These are phyloP conservation scores for Ceratocystis ficicola DNA, from an alignment of 2,329 filamentous ascomycete genomes.

Conservation along the genomic window DNA sequence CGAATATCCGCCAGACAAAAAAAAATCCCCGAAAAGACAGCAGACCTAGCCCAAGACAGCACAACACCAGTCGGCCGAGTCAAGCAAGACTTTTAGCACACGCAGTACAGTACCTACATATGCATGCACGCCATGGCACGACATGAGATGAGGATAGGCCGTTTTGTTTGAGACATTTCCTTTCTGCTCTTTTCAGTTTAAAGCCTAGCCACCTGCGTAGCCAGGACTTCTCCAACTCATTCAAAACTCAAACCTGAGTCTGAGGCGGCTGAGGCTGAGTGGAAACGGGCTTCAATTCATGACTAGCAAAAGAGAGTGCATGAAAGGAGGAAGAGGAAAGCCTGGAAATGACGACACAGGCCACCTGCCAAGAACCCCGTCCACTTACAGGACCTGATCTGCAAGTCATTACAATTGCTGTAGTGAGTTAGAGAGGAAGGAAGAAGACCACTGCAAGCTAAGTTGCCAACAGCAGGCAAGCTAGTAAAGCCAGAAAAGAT, in stretches of 20 bases:
- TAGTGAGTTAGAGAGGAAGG: neutral
- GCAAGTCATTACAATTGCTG: constrained; percentile 1
- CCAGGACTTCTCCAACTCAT: no score
- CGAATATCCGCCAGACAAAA: no score
- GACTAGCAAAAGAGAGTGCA: neutral
- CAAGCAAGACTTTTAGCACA: no score
- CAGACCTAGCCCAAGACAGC: no score
- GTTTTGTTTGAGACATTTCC: no score
- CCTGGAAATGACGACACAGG: neutral
- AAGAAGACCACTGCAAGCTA: neutral
- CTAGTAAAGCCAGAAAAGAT: neutral
- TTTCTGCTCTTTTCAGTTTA: no score
- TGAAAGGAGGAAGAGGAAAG: neutral
- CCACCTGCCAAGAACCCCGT: neutral
- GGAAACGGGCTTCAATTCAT: neutral
- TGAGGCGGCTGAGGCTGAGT: neutral
- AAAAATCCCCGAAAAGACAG: no score
- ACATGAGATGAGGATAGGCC: no score
- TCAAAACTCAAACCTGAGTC: neutral
- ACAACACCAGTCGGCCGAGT: no score
- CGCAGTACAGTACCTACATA: no score
- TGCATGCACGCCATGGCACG: no score
- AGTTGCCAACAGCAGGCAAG: neutral
- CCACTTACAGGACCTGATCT: neutral
- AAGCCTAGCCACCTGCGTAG: no score